phyloP scores from a whole-genome alignment of 352 stramenopile species.

The Globisporangium echinulatum region DNA sequence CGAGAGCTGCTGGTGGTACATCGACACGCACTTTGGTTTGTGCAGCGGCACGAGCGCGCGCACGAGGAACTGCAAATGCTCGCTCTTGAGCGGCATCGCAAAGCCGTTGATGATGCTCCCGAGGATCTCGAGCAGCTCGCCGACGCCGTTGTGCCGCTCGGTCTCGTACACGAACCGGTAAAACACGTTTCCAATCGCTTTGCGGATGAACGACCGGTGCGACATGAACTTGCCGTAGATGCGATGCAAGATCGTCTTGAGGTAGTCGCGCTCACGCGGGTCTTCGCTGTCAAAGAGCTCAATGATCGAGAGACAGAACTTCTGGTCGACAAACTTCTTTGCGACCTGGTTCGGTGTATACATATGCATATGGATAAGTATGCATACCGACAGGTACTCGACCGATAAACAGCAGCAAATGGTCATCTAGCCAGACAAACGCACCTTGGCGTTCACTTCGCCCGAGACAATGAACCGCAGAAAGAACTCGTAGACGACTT shows the following conservation, averaged over 20 bases:
- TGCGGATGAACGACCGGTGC: slow-evolving; percentile 96
- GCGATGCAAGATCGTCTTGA: slow-evolving; percentile 99
- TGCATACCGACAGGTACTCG: no score
- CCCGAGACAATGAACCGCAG: slow-evolving; percentile 96
- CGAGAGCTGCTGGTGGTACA: slow-evolving; percentile 98
- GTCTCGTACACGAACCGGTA: slow-evolving; percentile 99
- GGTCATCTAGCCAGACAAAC: neutral
- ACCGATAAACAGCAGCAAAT: no score
- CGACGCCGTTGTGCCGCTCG: slow-evolving; percentile 92
- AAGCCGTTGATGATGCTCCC: slow-evolving; percentile 99
- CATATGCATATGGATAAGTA: no score
- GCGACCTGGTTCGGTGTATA: slow-evolving; percentile 33
- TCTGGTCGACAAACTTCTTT: slow-evolving; percentile 98
- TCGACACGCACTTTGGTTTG: slow-evolving; percentile 95
- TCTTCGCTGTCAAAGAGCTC: slow-evolving; percentile 95
- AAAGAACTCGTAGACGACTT: slow-evolving; percentile 99
- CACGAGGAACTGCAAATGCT: slow-evolving; percentile 95
- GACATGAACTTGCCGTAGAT: slow-evolving; percentile 99
- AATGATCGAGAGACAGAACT: slow-evolving; percentile 95
- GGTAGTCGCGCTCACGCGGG: slow-evolving; percentile 97
- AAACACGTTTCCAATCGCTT: slow-evolving; percentile 97
- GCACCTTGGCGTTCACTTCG: slow-evolving; percentile 95
- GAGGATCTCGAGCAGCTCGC: slow-evolving; percentile 98
- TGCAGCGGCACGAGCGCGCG: slow-evolving; percentile 96
- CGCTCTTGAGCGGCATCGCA: slow-evolving; percentile 97